phyloP scores from a whole-genome alignment of 1,139 yeast species.

The Zygosaccharomyces sapae region DNA sequence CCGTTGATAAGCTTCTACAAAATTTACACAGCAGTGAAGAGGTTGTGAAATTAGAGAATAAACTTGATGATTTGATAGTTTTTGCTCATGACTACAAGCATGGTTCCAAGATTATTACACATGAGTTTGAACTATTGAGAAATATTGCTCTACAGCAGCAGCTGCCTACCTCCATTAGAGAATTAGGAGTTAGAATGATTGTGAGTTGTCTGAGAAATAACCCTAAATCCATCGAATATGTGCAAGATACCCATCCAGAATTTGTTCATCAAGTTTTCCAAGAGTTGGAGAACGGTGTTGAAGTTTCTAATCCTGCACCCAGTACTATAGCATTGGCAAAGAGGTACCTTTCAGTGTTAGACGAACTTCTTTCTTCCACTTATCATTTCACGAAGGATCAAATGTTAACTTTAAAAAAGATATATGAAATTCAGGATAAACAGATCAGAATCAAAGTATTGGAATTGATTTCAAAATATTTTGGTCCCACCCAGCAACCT shows the following conservation, averaged over 20 bases:
- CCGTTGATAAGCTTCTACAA: slow-evolving; percentile 13
- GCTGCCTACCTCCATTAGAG: slow-evolving; percentile 37
- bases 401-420: slow-evolving; percentile 16
- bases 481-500: slow-evolving; percentile 6
- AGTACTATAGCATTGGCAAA: slow-evolving; percentile 19
- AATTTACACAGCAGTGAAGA: slow-evolving; percentile 20
- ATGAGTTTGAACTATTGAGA: slow-evolving; percentile 29
- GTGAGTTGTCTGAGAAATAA: slow-evolving; percentile 67
- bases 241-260: slow-evolving; percentile 19
- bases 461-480: slow-evolving; percentile 29
- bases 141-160: slow-evolving; percentile 16
- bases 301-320: slow-evolving; percentile 1
- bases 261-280: slow-evolving; percentile 19
- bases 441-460: slow-evolving; percentile 30
- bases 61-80: slow-evolving; percentile 32
- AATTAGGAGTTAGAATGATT: slow-evolving; percentile 48
- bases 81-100: slow-evolving; percentile 36
- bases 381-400: slow-evolving; percentile 16
- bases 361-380: slow-evolving; percentile 19
- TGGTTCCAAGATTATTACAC: slow-evolving; percentile 32
- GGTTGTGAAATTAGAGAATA: slow-evolving; percentile 16
- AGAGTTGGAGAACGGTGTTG: slow-evolving; percentile 8
- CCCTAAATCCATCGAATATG: slow-evolving; percentile 50
- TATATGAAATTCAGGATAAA: slow-evolving; percentile 28
- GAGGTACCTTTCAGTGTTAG: slow-evolving; percentile 29